phyloP scores from a whole-genome alignment of 2,329 filamentous ascomycete species.

The Orbilia brochopaga region DNA sequence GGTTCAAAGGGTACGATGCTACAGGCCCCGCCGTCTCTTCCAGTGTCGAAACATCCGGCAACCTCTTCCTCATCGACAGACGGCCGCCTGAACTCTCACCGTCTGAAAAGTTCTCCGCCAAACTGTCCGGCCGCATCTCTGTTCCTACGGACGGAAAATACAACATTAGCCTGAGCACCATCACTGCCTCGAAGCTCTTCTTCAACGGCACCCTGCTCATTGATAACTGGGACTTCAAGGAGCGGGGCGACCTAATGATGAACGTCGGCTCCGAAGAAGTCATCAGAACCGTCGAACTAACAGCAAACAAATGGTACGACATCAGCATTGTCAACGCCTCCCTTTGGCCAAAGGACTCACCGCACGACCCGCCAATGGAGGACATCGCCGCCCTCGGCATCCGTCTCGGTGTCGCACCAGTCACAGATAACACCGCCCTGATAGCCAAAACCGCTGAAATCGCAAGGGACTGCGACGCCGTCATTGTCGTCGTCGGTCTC shows the following conservation, averaged over 20 bases:
- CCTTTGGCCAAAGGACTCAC: slow-evolving; percentile 45
- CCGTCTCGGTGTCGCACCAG: slow-evolving; percentile 58
- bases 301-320: slow-evolving; percentile 33
- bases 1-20: slow-evolving; percentile 41
- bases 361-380: slow-evolving; percentile 37
- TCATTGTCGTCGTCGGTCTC: slow-evolving; percentile 71
- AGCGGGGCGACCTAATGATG: slow-evolving; percentile 43
- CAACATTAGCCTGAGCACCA: slow-evolving; percentile 45
- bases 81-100: slow-evolving; percentile 18
- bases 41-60: slow-evolving; percentile 22
- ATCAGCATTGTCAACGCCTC: slow-evolving; percentile 28
- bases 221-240: slow-evolving; percentile 51
- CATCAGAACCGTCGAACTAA: slow-evolving; percentile 38
- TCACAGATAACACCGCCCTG: slow-evolving; percentile 25
- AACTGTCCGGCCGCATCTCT: slow-evolving; percentile 28
- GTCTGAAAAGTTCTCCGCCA: slow-evolving; percentile 26
- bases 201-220: slow-evolving; percentile 37
- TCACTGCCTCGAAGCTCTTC: slow-evolving; percentile 33
- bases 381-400: slow-evolving; percentile 68
- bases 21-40: slow-evolving; percentile 28
- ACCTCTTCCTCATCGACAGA: slow-evolving; percentile 30
- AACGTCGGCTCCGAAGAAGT: slow-evolving; percentile 48
- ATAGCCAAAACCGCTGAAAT: slow-evolving; percentile 63
- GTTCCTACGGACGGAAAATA: slow-evolving; percentile 42
- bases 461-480: slow-evolving; percentile 68